Evolutionary conservation across 805 yeast genomes (phyloP), one percentile per base, ranked within the genome.

Genomic region (Scheffersomyces ergatensis): DNA sequence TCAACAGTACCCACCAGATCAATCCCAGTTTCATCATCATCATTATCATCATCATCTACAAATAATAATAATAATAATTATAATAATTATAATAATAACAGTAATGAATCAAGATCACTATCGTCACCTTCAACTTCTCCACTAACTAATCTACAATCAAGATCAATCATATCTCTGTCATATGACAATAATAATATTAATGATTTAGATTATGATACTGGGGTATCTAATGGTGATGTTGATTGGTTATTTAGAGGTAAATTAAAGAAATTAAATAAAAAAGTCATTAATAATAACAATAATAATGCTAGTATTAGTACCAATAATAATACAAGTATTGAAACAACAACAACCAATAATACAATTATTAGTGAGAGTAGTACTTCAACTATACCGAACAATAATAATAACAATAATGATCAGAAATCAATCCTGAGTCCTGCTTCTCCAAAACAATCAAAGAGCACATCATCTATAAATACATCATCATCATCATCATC

Each of bases 171-270:
- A 30, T 14, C 33, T 30, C 8, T 8, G 9, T 8, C 9, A 15
- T 11, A 11, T 11, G 15, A 12, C 9, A 30, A 12, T 14, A 14
- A 14, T 30, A 12, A n/a, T n/a, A n/a, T n/a, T n/a, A n/a, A n/a
- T n/a, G 14, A 15, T 34, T n/a, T 43, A 5, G 49, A 43, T 23
- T 55, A 50, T 37, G 70, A 65, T 18, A 60, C 74, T 7, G 85
- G 86, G 4, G 86, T 81, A 2, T 67, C 83, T 38, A 81, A 83
- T 51, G 83, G 86, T 33, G 92, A 85, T 50, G 89, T 86, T 11
- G 95, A 85, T 54, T 86, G 95, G 95, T 67, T 86, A 20, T 85
- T 85, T 55, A 70, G 89, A 51, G 90, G 90, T n/a, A 82, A 82
- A 55, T 80, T 82, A 31, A 79, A 77, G 62, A 80, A 76, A 47